Conservation (phyloP, 352 stramenopile species). For the Pythium chondricola region DNA sequence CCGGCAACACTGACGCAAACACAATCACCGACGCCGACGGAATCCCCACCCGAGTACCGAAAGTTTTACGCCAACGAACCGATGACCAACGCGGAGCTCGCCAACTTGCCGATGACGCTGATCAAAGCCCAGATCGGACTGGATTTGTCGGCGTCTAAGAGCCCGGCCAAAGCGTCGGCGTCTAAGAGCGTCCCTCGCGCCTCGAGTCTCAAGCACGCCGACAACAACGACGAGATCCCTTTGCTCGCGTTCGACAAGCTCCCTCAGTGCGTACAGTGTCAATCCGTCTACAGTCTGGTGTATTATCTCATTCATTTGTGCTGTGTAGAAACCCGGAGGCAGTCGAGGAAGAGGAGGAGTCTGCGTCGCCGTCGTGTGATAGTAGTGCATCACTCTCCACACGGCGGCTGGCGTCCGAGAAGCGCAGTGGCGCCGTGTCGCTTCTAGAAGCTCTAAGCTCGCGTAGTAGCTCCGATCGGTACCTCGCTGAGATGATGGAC, state of each 20-base stretch:
- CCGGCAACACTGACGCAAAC: too few relatives aligned
- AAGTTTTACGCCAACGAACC: conserved; percentile 72
- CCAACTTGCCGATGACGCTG: conserved; percentile 57
- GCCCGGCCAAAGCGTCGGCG: conserved; percentile 4
- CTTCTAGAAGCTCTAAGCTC: conserved; percentile 26
- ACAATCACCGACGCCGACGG: background rate
- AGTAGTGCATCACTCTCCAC: conserved; percentile 2
- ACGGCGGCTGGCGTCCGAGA: conserved; percentile 1
- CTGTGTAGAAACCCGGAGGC: conserved; percentile 25
- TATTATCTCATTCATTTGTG: background rate
- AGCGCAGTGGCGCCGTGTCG: conserved; percentile 11
- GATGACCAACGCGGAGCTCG: conserved; percentile 55
- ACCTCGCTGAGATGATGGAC: conserved; percentile 15
- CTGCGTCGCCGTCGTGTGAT: conserved; percentile 14
- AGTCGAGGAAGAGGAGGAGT: conserved; percentile 5
- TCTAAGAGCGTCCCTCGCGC: conserved; percentile 17
- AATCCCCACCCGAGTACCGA: conserved; percentile 20
- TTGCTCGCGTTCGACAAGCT: conserved; percentile 48
- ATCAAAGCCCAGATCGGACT: conserved; percentile 73
- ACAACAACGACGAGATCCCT: conserved; percentile 53
- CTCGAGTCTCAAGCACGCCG: conserved; percentile 14
- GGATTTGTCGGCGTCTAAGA: conserved; percentile 26
- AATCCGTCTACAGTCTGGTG: too few relatives aligned
- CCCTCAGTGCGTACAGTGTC: conserved; percentile 34
- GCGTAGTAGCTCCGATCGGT: conserved; percentile 27